Evolutionary conservation across 2,329 filamentous ascomycete species (phyloP), one percentile per base, ranked within the genome.

Genomic region (Knufia fluminis): DNA sequence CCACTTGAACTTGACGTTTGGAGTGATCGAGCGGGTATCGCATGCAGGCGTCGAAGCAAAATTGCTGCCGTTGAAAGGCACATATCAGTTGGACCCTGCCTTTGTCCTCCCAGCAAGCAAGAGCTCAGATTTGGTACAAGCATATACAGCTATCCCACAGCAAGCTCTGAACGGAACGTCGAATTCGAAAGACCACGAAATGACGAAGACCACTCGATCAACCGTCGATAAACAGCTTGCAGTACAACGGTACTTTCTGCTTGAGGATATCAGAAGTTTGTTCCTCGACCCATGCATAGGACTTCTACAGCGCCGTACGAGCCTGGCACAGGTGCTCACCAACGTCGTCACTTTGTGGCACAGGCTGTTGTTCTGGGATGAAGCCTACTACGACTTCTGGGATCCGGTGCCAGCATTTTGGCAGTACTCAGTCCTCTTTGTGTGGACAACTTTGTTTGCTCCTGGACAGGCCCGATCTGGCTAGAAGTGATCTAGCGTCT

Each of bases 1-100:
- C 0, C 86, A 90, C 60, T 62, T 89, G 26, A 81, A 77, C n/a
- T 80, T 90, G 48, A 80, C 86, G 61, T 83, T 89, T 55, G 68
- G 87, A 54, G 75, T 84, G 2, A 73, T 79, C 42, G 68, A 74
- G 48, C 62, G 67, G 43, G 59, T 66, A n/a, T 57, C 46, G 45
- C 55, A 55, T 55, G 64, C 49, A 44, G 59, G 44, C 53, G 64
- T 48, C 49, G 59, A 12, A 56, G 64, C 55, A 23, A 43, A 41
- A 20, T 62, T 86, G 1, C 80, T 79, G 53, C 79, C 82, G 0
- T 85, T 86, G 46, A 82, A 86, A 59, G 85, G 82, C 59, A 85
- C 85, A 48, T 80, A 82, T 0, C 70, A 82, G 8, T 78, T 77
- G 0, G 81, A 86, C 57, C 85, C 82, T 0, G 81, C 82, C 0